A percentile compares a stretch with the other conserved stretches of the same genome.
phyloP scores from a whole-genome alignment of 192 early-diverging fungal genomes.

The Dimargaris cristalligena region DNA sequence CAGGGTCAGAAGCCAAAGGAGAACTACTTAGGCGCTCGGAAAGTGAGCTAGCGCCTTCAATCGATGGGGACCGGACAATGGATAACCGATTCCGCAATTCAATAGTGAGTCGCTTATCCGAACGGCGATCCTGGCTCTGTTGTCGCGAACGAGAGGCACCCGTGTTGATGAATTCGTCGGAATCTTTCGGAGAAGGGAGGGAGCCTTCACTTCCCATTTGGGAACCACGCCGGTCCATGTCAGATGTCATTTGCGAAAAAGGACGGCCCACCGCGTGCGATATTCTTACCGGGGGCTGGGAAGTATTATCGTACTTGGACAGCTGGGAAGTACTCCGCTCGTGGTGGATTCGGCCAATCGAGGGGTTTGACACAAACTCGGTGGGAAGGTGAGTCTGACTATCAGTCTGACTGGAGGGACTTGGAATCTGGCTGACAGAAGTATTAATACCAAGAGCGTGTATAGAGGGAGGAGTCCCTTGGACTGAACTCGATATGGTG shows the following conservation, averaged over 20 bases:
- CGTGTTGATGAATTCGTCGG: not conserved
- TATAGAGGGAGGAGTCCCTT: not conserved
- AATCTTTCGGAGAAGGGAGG: not conserved
- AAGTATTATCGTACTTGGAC: no score
- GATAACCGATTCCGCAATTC: constrained; percentile 30
- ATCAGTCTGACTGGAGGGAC: not conserved
- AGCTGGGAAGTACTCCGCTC: no score
- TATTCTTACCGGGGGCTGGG: no score
- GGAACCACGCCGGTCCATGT: not conserved
- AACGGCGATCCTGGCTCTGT: constrained; percentile 9
- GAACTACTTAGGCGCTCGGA: not conserved
- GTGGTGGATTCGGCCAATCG: no score
- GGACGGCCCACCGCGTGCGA: no score
- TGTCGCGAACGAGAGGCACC: not conserved
- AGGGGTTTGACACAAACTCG: no score
- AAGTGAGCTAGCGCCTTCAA: not conserved
- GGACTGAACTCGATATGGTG: not conserved
- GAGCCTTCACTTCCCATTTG: not conserved
- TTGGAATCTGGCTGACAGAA: not conserved
- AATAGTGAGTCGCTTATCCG: constrained; percentile 28
- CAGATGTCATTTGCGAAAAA: no score
- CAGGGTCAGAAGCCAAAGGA: not conserved
- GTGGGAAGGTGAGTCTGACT: not conserved
- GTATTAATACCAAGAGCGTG: not conserved
- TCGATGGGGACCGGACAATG: not conserved